Evolutionary conservation across 73 alveolate species (phyloP), one percentile per base, ranked within the genome.

Genomic region (Urostyla sp.): DNA sequence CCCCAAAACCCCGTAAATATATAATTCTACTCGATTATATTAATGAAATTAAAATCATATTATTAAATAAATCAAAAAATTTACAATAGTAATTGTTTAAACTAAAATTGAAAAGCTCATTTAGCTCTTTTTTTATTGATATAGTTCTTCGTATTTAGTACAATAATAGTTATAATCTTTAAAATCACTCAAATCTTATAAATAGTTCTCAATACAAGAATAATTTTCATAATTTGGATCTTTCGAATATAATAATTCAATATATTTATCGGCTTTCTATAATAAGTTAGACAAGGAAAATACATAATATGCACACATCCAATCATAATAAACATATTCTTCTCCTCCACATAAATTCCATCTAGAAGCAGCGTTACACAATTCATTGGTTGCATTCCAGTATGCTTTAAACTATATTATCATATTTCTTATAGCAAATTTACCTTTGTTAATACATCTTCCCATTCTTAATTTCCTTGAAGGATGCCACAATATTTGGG

Each of bases 291-390:
- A n/a, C n/a, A n/a, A n/a, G n/a, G n/a, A n/a, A n/a, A n/a, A n/a
- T n/a, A n/a, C n/a, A 21, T 53, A 38, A 30, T 58, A 53, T 0
- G 61, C 69, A 58, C 87, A 75, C 49, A n/a, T 37, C 92, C 92
- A 83, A 1, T 21, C 40, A 21, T 26, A n/a, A 45, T 83, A 83
- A 1, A 34, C 61, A 23, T 35, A 21, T 11, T 58, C 36, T 55
- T 57, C 38, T 20, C 83, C 83, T 4, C 92, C 92, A 21, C 92
- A 83, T 48, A 58, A 60, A n/a, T 27, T 50, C 92, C 92, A 83
- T 30, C 92, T 72, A 0, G 92, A 80, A 7, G 81, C 92, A 1
- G 77, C 75, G 73, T 83, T 83, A 30, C 92, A 83, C 16, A 44
- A 36, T 0, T 73, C 83, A 26, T 43, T 44, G 24, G 92, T 83